Percentiles rank a stretch among this genome's conserved stretches.
phyloP scores from a whole-genome alignment of 768 basidiomycete genomes.

The Tephrocybe sp. region DNA sequence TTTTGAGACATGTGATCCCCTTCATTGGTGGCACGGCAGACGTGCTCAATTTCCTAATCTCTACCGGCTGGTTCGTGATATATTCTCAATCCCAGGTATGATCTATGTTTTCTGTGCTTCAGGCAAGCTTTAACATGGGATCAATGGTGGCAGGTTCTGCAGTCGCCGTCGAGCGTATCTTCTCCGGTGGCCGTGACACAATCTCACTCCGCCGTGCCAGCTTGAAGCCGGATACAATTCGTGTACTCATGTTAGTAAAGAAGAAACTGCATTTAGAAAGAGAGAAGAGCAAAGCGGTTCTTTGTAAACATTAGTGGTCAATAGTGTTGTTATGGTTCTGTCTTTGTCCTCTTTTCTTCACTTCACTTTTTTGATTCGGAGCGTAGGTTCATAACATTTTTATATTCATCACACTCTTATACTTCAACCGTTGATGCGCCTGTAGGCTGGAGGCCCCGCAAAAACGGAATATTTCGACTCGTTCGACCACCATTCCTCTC shows the following conservation, averaged over 20 bases:
- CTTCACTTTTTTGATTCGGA: too few relatives aligned
- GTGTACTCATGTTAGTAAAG: background rate
- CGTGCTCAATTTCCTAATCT: conserved; percentile 18
- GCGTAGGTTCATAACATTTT: too few relatives aligned
- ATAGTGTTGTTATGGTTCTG: too few relatives aligned
- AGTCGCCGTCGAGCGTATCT: conserved; percentile 21
- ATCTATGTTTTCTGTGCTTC: too few relatives aligned
- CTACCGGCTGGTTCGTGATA: conserved; percentile 15
- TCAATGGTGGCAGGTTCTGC: conserved; percentile 17
- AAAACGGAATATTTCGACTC: too few relatives aligned
- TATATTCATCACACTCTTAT: too few relatives aligned
- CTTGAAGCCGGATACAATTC: conserved; percentile 20
- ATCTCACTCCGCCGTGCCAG: conserved; percentile 19
- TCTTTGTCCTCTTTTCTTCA: too few relatives aligned
- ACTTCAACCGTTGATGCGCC: too few relatives aligned
- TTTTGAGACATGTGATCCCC: conserved; percentile 25
- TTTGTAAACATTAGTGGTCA: too few relatives aligned
- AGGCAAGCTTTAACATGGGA: background rate
- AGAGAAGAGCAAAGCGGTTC: too few relatives aligned
- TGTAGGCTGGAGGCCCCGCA: too few relatives aligned
- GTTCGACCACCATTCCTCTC: too few relatives aligned
- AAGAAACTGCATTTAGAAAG: background rate
- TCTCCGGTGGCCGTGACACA: conserved; percentile 19
- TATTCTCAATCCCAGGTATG: conserved; percentile 23
- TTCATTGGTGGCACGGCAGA: conserved; percentile 9